Percentiles rank a stretch among this genome's conserved stretches.
Conservation (phyloP, 2,329 filamentous ascomycete genomes). For the Ramularia endophylla region DNA sequence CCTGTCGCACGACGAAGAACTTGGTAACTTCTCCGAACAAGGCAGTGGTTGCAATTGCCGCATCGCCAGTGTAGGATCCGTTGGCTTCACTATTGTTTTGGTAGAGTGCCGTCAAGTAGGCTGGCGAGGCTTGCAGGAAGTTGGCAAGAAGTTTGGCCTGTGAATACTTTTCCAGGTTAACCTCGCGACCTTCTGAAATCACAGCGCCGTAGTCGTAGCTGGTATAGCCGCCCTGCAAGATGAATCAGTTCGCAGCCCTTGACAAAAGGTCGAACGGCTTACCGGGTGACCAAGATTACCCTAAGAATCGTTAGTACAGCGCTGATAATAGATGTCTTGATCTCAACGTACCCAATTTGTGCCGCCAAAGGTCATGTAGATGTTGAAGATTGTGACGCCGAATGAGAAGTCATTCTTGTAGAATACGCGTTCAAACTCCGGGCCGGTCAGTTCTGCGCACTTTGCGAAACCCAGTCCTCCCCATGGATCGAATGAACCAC, state of each 20-base stretch:
- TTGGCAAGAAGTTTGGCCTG: conserved; percentile 72
- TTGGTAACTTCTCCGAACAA: conserved; percentile 49
- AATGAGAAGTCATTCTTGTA: conserved; percentile 52
- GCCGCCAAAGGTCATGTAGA: conserved; percentile 75
- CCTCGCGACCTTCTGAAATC: conserved; percentile 63
- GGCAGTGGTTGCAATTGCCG: conserved; percentile 55
- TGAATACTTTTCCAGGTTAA: conserved; percentile 69
- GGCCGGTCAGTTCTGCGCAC: conserved; percentile 60
- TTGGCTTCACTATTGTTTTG: conserved; percentile 41
- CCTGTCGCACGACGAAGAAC: conserved; percentile 62
- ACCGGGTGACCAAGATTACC: conserved; percentile 57
- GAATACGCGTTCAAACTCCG: conserved; percentile 72
- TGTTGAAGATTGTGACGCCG: conserved; percentile 60
- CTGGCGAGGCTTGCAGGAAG: conserved; percentile 66
- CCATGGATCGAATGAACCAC: conserved; percentile 62
- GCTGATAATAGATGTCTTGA: too few relatives aligned
- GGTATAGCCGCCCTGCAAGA: conserved; percentile 51
- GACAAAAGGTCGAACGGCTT: too few relatives aligned
- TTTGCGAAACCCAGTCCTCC: conserved; percentile 64
- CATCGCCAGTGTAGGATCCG: conserved; percentile 49
- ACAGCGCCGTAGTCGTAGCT: conserved; percentile 57
- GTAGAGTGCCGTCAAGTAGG: conserved; percentile 57
- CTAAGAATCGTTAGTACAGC: too few relatives aligned
- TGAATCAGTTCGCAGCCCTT: too few relatives aligned
- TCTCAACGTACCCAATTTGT: too few relatives aligned